Base-by-base conservation (phyloP, 2,329 filamentous ascomycete species). In the Tolypocladium endophyticum region DNA sequence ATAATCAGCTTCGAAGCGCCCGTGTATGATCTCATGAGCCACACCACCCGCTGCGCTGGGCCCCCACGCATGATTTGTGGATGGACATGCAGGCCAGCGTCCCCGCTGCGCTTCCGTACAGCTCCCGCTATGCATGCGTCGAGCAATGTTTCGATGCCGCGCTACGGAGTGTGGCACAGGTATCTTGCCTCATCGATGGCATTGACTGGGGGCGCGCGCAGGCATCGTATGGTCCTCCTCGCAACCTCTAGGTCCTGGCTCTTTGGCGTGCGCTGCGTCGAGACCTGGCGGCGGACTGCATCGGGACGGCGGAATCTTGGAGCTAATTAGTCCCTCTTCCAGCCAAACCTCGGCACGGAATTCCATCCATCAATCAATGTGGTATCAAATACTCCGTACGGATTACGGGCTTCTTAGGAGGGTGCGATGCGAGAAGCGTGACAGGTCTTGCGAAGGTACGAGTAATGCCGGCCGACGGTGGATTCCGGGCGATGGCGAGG, bases 21-120 rank as follows among this genome's bases (percentile, higher is more conserved):
- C 69, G 69, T 70, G 61, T 55, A 71, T 72, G 70, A 72, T 72
- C 71, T 72, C 70, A 72, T 70, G 63, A 60, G 57, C 60, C 43
- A 47, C 57, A 38, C 35, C 52, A 35, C 35, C 6, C 25, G 33
- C 20, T 4, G 59, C 39, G 55, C 57, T 41, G 50, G 30, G 20
- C 58, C 39, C 38, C 55, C 53, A 55, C 58, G 30, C 57, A 56
- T 61, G 61, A 60, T 60, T 63, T 62, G 61, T 58, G 57, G 52
- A 61, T 54, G 47, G 55, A 56, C 57, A 35, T 57, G 61, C 57
- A 56, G 45, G 60, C 41, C 55, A 61, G 18, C 5, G 41, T 57
- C 60, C 58, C 61, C 60, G 58, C 50, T n/a, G 30, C 50, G 50
- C 20, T 53, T 18, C 50, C 30, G 41, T 39, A 23, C 55, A 47